phyloP scores from a whole-genome alignment of 345 rosid genomes.

The Eucalyptus cloeziana region DNA sequence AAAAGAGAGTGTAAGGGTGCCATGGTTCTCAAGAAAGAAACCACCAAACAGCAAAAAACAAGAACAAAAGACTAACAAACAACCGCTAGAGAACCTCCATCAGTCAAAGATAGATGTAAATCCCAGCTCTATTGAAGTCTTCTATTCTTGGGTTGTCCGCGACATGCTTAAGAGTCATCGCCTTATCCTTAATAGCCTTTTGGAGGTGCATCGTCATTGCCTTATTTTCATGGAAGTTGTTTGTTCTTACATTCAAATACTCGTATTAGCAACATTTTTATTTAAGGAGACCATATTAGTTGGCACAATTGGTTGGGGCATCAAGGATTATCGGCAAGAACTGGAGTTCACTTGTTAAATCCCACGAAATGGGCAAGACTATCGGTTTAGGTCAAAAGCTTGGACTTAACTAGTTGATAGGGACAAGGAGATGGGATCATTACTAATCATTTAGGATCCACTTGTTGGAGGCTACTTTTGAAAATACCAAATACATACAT shows the following conservation, averaged over 20 bases:
- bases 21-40: too few species aligned
- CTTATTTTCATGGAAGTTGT: too few species aligned
- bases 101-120: too few species aligned
- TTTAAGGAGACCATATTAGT: neutral
- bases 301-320: neutral
- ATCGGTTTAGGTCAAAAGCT: rapidly evolving
- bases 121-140: too few species aligned
- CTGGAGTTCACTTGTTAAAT: neutral
- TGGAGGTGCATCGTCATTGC: too few species aligned
- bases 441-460: neutral
- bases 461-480: neutral
- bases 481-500: neutral
- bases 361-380: neutral
- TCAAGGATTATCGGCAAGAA: rapidly evolving
- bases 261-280: neutral
- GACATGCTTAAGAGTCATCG: too few species aligned
- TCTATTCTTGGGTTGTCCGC: too few species aligned
- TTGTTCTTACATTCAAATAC: neutral
- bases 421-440: neutral
- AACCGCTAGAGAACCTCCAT: too few species aligned
- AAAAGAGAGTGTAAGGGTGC: too few species aligned
- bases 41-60: too few species aligned
- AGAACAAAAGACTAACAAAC: too few species aligned
- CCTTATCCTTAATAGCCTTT: too few species aligned
- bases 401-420: neutral